phyloP scores from a whole-genome alignment of 129 eudicot genomes.

The Calendula officinalis region DNA sequence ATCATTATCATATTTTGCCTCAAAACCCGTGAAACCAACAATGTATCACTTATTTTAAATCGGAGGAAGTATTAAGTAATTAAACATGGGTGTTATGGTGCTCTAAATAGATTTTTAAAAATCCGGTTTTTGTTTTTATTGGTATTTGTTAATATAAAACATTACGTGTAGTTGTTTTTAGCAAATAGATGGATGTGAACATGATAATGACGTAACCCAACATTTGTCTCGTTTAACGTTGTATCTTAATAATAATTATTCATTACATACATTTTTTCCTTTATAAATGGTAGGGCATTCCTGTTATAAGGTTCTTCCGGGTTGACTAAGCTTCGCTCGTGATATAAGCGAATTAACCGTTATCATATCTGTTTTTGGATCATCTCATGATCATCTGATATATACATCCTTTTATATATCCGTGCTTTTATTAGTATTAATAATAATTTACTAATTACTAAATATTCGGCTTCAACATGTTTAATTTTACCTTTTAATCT shows the following conservation, averaged over 20 bases:
- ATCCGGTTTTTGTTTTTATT: neutral
- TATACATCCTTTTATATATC: neutral
- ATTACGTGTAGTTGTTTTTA: neutral
- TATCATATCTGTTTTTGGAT: too few relatives aligned
- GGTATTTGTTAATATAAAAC: neutral
- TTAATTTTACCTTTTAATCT: neutral
- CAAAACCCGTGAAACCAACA: too few relatives aligned
- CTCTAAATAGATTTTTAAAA: neutral
- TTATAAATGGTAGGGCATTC: too few relatives aligned
- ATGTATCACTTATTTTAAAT: too few relatives aligned
- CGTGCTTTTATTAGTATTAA: neutral
- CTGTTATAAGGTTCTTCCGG: too few relatives aligned
- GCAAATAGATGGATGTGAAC: neutral
- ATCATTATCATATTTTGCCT: too few relatives aligned
- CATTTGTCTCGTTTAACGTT: neutral
- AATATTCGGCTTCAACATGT: neutral
- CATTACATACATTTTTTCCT: neutral
- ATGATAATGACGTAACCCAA: constrained; percentile 4
- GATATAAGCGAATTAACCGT: too few relatives aligned
- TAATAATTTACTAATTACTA: neutral
- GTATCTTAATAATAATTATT: neutral
- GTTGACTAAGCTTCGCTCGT: too few relatives aligned
- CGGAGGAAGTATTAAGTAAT: neutral
- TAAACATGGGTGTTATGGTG: neutral
- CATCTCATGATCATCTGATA: too few relatives aligned